A percentile compares a stretch with the other conserved stretches of the same genome.
Evolutionary conservation across 768 basidiomycete species (phyloP).

Genomic region (Tylopilus balloui): DNA sequence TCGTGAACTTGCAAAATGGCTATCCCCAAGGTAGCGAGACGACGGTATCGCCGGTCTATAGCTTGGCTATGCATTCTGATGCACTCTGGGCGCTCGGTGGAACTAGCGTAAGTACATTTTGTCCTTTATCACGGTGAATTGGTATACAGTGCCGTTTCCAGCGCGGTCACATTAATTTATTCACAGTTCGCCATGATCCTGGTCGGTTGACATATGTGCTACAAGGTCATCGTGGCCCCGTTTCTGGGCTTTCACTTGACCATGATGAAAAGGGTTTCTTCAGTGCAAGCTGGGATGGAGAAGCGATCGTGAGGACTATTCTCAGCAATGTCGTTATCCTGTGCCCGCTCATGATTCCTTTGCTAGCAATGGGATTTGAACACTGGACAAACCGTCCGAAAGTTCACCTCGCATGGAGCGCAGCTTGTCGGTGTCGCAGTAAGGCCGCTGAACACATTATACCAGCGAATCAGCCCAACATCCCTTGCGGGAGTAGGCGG

Average conservation of each 20-base stretch:
- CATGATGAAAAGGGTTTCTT: conserved; percentile 82
- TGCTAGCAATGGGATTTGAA: conserved; percentile 96
- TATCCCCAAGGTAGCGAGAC: conserved; percentile 46
- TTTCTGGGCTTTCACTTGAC: conserved; percentile 80
- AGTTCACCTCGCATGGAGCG: conserved; percentile 76
- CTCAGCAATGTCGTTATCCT: background rate
- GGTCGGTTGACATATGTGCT: conserved; percentile 65
- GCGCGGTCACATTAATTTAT: conserved; percentile 90
- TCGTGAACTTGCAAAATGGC: conserved; percentile 17
- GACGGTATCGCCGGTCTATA: conserved; percentile 73
- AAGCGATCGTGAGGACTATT: conserved; percentile 61
- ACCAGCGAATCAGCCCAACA: conserved; percentile 27
- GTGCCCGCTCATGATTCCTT: conserved; percentile 6
- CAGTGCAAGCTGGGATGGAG: conserved; percentile 94
- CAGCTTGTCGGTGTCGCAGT: conserved; percentile 81
- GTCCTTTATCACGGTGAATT: conserved; percentile 17
- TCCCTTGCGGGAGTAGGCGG: conserved; percentile 24
- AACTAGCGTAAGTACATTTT: conserved; percentile 57
- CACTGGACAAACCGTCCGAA: conserved; percentile 73
- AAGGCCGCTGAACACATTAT: conserved; percentile 52
- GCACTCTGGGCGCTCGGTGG: conserved; percentile 91
- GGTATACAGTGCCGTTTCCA: conserved; percentile 31
- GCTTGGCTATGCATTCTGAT: conserved; percentile 87
- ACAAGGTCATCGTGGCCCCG: conserved; percentile 70
- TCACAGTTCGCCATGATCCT: conserved; percentile 89